Evolutionary conservation across 169 alveolate species (phyloP).

Genomic region (Plasmodium cynomolgi): DNA sequence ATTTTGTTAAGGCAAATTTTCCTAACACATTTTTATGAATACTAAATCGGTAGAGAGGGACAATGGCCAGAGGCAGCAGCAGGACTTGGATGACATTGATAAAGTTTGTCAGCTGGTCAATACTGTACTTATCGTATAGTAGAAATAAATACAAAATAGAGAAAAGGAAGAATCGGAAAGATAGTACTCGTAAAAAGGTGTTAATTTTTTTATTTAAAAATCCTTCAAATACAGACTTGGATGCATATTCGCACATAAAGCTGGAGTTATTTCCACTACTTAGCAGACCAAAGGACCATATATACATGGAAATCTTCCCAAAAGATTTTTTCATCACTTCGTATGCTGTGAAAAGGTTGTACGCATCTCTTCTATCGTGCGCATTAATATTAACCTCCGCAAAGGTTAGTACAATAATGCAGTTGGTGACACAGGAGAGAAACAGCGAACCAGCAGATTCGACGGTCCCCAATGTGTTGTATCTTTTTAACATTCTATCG

Average conservation of each 20-base stretch:
- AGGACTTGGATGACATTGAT: slow-evolving; percentile 62
- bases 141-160: slow-evolving; percentile 32
- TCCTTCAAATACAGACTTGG: slow-evolving; percentile 70
- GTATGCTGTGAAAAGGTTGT: slow-evolving; percentile 66
- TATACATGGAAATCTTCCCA: slow-evolving; percentile 69
- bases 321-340: slow-evolving; percentile 70
- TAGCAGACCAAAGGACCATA: slow-evolving; percentile 75
- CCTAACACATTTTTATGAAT: slow-evolving; percentile 73
- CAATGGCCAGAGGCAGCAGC: slow-evolving; percentile 62
- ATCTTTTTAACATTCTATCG: slow-evolving; percentile 36
- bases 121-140: slow-evolving; percentile 48
- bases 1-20: slow-evolving; percentile 29
- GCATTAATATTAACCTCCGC: slow-evolving; percentile 50
- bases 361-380: slow-evolving; percentile 25
- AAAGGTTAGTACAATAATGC: slow-evolving; percentile 73
- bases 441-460: slow-evolving; percentile 61
- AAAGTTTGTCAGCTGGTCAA: slow-evolving; percentile 69
- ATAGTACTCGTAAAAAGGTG: slow-evolving; percentile 47
- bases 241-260: slow-evolving; percentile 75
- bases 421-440: slow-evolving; percentile 60
- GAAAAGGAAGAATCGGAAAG: slow-evolving; percentile 54
- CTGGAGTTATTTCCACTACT: slow-evolving; percentile 75
- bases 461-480: slow-evolving; percentile 45
- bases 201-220: slow-evolving; percentile 62
- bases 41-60: slow-evolving; percentile 62